Conservation (phyloP, 352 stramenopile species). For the Phytophthora melonis region DNA sequence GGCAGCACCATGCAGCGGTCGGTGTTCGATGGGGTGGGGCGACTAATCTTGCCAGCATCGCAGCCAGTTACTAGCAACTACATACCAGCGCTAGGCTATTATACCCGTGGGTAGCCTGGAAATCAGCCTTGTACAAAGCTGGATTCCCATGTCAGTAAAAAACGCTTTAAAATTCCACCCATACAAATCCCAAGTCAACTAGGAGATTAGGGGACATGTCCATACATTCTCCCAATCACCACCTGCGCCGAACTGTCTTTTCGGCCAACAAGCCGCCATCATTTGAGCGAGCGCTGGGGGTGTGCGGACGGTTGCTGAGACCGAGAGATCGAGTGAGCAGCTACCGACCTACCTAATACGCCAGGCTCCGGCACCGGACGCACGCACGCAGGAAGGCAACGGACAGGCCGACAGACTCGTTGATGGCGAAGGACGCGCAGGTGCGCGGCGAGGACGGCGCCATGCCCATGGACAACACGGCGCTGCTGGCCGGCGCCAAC, state of each 20-base stretch:
- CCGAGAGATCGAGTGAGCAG: conserved; percentile 15
- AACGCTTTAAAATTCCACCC: no score
- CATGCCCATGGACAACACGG: conserved; percentile 50
- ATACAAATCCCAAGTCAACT: no score
- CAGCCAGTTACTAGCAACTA: not conserved
- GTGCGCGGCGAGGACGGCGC: conserved; percentile 30
- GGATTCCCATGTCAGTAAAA: no score
- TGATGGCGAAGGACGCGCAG: conserved; percentile 39
- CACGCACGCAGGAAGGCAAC: no score
- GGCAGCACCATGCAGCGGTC: not conserved
- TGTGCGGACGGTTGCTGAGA: conserved; percentile 10
- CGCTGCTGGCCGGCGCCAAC: conserved; percentile 37
- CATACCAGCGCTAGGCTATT: not conserved
- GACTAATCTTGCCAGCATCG: not conserved
- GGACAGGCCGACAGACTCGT: conserved; percentile 12
- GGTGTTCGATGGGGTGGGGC: not conserved
- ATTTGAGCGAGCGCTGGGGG: no score
- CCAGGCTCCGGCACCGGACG: no score
- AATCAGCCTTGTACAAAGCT: no score
- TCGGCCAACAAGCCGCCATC: conserved; percentile 3
- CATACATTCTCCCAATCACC: no score
- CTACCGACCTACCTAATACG: not conserved
- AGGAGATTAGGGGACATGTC: no score
- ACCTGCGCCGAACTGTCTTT: not conserved
- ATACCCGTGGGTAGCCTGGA: no score